Evolutionary conservation across 2,329 filamentous ascomycete genomes (phyloP).

Genomic region (Paraphaeosphaeria minitans): DNA sequence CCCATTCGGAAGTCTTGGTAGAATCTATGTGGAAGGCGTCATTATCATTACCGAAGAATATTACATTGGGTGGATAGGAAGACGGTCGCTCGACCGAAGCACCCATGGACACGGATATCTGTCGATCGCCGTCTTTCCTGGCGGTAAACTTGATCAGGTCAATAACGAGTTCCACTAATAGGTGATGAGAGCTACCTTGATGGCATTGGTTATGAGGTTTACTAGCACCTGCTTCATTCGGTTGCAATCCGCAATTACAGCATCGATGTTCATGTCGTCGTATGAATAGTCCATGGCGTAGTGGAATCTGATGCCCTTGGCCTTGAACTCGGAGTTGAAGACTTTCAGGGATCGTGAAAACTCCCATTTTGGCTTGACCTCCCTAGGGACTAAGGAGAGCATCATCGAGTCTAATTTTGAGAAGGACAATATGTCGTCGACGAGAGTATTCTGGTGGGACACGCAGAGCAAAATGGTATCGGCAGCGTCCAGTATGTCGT

Average conservation of each 20-base stretch:
- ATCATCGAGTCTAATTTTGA: conserved; percentile 56
- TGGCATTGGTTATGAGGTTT: conserved; percentile 53
- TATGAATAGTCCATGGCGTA: conserved; percentile 51
- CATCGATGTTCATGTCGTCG: conserved; percentile 44
- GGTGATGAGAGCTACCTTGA: conserved; percentile 28
- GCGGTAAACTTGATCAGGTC: conserved; percentile 56
- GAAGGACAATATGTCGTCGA: conserved; percentile 55
- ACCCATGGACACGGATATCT: conserved; percentile 50
- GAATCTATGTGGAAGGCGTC: conserved; percentile 47
- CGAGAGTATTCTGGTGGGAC: conserved; percentile 51
- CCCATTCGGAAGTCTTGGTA: conserved; percentile 50
- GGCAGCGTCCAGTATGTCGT: conserved; percentile 42
- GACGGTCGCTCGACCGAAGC: conserved; percentile 44
- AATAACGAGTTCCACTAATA: conserved; percentile 40
- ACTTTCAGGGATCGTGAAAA: conserved; percentile 33
- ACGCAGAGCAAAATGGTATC: conserved; percentile 52
- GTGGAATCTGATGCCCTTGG: conserved; percentile 45
- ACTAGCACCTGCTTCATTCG: conserved; percentile 50
- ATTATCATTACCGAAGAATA: conserved; percentile 49
- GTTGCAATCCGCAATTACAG: conserved; percentile 46
- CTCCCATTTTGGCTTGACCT: conserved; percentile 15
- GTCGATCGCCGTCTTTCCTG: conserved; percentile 44
- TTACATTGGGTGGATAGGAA: conserved; percentile 52
- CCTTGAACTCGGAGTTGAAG: conserved; percentile 48
- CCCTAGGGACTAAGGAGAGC: conserved; percentile 44